phyloP scores from a whole-genome alignment of 2,329 filamentous ascomycete genomes.

The Sporothrix globosa region DNA sequence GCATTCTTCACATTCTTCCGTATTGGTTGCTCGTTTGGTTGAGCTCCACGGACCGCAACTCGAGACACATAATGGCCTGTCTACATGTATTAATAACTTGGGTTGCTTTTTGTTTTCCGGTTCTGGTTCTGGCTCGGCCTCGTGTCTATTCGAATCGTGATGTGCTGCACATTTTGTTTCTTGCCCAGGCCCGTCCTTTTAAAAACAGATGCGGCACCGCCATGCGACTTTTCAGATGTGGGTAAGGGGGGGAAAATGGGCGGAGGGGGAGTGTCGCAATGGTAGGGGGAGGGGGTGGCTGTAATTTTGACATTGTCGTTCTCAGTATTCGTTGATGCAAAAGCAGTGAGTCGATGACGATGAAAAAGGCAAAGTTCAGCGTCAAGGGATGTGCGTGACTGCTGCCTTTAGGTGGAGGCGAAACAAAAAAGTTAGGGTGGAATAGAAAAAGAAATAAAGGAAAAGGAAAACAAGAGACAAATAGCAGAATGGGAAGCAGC shows the following conservation, averaged over 20 bases:
- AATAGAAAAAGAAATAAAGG: conserved; percentile 9
- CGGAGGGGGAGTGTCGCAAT: conserved; percentile 22
- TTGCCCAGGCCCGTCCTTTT: not conserved
- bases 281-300: conserved; percentile 3
- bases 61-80: conserved; percentile 22
- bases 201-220: conserved; percentile 31
- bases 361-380: conserved; percentile 15
- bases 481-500: not conserved
- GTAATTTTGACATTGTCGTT: conserved; percentile 9
- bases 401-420: conserved; percentile 26
- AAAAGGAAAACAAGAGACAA: conserved; percentile 3
- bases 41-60: conserved; percentile 28
- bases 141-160: not conserved
- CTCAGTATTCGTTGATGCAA: conserved; percentile 6
- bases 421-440: conserved; percentile 9
- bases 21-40: conserved; percentile 18
- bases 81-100: conserved; percentile 20
- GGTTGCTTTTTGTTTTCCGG: not conserved
- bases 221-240: conserved; percentile 27
- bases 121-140: not conserved
- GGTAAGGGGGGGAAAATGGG: conserved; percentile 21
- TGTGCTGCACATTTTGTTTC: not conserved
- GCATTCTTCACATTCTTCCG: not conserved
- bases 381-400: conserved; percentile 16
- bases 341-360: not conserved